Percentiles rank a stretch among this genome's conserved stretches.
These are phyloP conservation scores for Gamsiella multidivaricata DNA, from an alignment of 192 early-diverging fungal species.

Conservation along the genomic window DNA sequence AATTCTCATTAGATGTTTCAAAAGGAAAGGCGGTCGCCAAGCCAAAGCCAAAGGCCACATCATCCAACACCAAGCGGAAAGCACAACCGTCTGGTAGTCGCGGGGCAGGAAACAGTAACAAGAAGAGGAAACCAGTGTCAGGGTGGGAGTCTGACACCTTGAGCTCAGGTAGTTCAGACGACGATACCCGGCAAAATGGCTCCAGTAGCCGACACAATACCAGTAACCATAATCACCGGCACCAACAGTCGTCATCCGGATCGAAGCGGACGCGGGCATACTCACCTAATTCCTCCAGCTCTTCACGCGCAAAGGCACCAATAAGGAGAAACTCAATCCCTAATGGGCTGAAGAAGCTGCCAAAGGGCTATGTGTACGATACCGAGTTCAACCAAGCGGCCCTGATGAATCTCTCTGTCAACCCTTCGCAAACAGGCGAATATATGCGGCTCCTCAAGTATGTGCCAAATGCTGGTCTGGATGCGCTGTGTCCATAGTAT, in stretches of 20 bases:
- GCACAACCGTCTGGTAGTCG: not conserved
- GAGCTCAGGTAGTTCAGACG: conserved; percentile 34
- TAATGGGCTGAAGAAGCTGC: conserved; percentile 49
- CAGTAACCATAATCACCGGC: conserved; percentile 5
- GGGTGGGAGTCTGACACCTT: conserved; percentile 34
- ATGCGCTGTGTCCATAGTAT: not conserved
- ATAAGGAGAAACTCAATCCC: conserved; percentile 22
- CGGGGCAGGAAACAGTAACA: not conserved
- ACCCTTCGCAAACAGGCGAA: conserved; percentile 50
- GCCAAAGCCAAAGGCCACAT: not conserved
- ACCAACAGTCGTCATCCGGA: not conserved
- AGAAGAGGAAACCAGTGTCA: conserved; percentile 27
- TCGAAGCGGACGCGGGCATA: conserved; percentile 21
- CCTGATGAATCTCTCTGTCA: conserved; percentile 40
- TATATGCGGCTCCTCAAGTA: conserved; percentile 49
- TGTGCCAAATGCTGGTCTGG: not conserved
- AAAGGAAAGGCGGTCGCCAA: not conserved
- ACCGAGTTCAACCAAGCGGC: conserved; percentile 42
- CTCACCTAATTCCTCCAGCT: not conserved
- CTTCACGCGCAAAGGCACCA: not conserved
- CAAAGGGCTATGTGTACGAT: conserved; percentile 52
- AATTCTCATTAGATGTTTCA: not conserved
- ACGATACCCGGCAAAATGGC: conserved; percentile 15
- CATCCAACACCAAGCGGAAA: conserved; percentile 9
- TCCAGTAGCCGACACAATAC: not conserved